Percentiles rank a stretch among this genome's conserved stretches.
Conservation (phyloP, 352 stramenopile genomes). For the Pythium aquatile region DNA sequence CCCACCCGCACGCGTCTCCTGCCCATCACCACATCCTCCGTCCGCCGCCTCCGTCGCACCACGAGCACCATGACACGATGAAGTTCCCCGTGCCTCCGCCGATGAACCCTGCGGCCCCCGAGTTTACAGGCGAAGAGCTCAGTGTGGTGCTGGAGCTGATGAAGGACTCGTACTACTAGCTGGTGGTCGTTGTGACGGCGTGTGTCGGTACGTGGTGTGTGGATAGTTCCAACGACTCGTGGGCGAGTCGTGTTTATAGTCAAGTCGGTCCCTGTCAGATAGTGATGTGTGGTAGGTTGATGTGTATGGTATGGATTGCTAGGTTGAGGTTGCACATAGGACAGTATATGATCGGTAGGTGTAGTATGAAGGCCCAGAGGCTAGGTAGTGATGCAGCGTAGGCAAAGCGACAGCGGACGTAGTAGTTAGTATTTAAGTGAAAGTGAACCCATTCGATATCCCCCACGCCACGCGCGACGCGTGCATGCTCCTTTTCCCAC, state of each 20-base stretch:
- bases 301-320: slow-evolving; percentile 1
- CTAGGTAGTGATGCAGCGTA: background rate
- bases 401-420: slow-evolving; percentile 1
- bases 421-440: slow-evolving; percentile 5
- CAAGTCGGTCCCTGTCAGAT: slow-evolving; percentile 2
- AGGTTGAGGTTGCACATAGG: background rate
- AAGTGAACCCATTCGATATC: background rate
- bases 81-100: slow-evolving; percentile 62
- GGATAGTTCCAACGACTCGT: background rate
- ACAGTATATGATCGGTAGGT: background rate
- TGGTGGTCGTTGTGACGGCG: background rate
- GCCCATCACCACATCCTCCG: slow-evolving; percentile 53
- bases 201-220: background rate
- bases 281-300: background rate
- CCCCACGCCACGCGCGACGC: background rate
- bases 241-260: background rate
- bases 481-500: background rate
- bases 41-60: slow-evolving; percentile 34
- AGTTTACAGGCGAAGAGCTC: slow-evolving; percentile 78
- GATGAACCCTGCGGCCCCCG: slow-evolving; percentile 64
- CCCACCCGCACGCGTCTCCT: slow-evolving; percentile 22
- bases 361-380: background rate
- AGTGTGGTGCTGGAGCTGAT: slow-evolving; percentile 79
- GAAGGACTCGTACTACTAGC: slow-evolving; percentile 64
- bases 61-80: slow-evolving; percentile 35